Base-by-base conservation (phyloP, 2,329 filamentous ascomycete genomes). In the Emergomyces pasteurianus region DNA sequence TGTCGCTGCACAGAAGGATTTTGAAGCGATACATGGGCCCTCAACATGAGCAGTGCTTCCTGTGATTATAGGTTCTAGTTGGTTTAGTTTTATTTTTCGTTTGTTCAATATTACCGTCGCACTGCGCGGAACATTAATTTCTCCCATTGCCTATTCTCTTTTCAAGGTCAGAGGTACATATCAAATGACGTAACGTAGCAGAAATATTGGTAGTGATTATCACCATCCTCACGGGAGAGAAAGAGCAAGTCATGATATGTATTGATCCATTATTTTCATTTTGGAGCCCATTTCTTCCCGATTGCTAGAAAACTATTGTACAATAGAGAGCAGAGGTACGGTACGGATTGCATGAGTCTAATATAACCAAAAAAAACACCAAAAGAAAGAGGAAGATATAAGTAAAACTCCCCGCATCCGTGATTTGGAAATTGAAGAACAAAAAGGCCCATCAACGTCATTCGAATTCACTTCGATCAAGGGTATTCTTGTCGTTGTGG, bases 1-100 rank as follows among this genome's bases (percentile, higher is more conserved):
- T 61, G 79, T 77, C 52, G 77, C 81, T 31, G 78, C 85, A 60
- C 80, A 80, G 69, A 80, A 81, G 66, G 84, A 87, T 63, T 84
- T 82, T 62, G 77, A 79, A 36, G 80, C 81, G 63, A 82, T 82
- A 72, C 77, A 84, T 64, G 72, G 73, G 61, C 64, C 70, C 26
- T 67, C 67, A 59, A 60, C 40, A 56, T 63, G 54, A 54, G 9
- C n/a, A n/a, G n/a, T 3, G 31, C 50, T 34, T 12, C 50, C n/a
- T 38, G 50, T 26, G 68, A 60, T 70, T 61, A 38, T 56, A 63
- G 53, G 47, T n/a, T 40, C 28, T n/a, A 23, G 58, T 58, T 42
- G 12, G 31, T 38, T 50, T 60, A 31, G 56, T 54, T 52, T 31
- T 40, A 40, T 38, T 46, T 54, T 60, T 16, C 18, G 34, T 14